These are phyloP conservation scores for Saccharomycopsis schoenii DNA, from an alignment of 805 yeast species.

Conservation along the genomic window DNA sequence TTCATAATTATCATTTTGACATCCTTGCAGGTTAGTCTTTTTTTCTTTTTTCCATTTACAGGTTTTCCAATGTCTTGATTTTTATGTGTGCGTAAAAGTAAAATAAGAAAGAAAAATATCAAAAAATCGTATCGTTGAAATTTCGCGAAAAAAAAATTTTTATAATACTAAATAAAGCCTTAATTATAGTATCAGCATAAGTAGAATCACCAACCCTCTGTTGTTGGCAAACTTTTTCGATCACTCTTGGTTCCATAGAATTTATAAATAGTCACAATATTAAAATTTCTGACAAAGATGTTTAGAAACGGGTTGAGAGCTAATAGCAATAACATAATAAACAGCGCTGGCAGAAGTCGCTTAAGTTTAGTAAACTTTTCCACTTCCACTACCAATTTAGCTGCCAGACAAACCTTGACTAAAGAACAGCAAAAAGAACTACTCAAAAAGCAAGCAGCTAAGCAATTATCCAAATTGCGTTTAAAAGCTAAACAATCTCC, in stretches of 20 bases:
- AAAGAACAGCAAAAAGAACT: conserved; percentile 24
- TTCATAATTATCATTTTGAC: neutral
- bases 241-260: neutral
- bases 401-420: neutral
- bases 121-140: neutral
- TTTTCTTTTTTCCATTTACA: neutral
- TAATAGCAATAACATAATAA: neutral
- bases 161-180: neutral
- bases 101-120: neutral
- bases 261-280: no score
- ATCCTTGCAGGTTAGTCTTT: no score
- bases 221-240: neutral
- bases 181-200: neutral
- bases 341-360: neutral
- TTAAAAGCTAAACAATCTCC: conserved; percentile 33
- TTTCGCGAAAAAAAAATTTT: neutral
- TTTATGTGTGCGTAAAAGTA: neutral
- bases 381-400: conserved; percentile 1
- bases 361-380: conserved; percentile 1
- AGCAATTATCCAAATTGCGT: conserved; percentile 22
- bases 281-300: neutral
- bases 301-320: neutral
- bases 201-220: neutral
- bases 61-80: neutral
- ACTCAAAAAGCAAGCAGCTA: conserved; percentile 26